Base-by-base conservation (phyloP, 2,329 filamentous ascomycete species). In the Colletotrichum sp. region DNA sequence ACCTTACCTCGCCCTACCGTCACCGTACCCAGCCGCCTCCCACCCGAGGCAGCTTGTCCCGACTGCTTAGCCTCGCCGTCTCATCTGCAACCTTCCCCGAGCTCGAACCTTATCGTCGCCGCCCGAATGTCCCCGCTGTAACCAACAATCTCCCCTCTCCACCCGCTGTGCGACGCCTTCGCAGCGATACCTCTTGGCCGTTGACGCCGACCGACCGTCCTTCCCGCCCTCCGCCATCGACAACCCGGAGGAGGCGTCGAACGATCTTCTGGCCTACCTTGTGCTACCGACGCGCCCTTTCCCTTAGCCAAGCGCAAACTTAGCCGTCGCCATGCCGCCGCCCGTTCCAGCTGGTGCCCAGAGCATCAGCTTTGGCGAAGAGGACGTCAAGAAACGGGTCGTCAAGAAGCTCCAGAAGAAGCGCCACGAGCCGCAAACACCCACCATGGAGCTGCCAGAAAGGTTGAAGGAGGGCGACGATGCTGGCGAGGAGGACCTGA, bases 391-490 rank as follows among this genome's bases (percentile, higher is more conserved):
- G 67, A 84, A 84, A 70, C 86, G 85, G 70, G 80, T 85, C 13
- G 83, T 83, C 68, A 85, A 83, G 72, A 90, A 85, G 78, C 84
- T 89, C 18, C 85, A 85, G 38, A 89, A 87, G 81, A 87, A 83
- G 75, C 84, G 81, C 38, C 84, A 84, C 77, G 84, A 85, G 38
- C 80, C 82, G 18, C 82, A 84, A 61, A 83, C 79, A 5, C 83
- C 80, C 12, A 85, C 85, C 15, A 86, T 89, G 84, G 79, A 90
- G 73, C 85, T 92, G 8, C 90, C 90, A 15, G 90, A 91, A 28
- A 87, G 87, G 21, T 82, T 92, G 48, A 87, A 86, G 80, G 86
- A 88, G 58, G 87, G 84, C 77, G 89, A 88, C 71, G 86, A 90
- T 74, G 85, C 85, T n/a, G 85, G 85, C 21, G 84, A 82, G 36